These are phyloP conservation scores for Tolypocladium sp. DNA, from an alignment of 2,329 filamentous ascomycete species.

Conservation along the genomic window DNA sequence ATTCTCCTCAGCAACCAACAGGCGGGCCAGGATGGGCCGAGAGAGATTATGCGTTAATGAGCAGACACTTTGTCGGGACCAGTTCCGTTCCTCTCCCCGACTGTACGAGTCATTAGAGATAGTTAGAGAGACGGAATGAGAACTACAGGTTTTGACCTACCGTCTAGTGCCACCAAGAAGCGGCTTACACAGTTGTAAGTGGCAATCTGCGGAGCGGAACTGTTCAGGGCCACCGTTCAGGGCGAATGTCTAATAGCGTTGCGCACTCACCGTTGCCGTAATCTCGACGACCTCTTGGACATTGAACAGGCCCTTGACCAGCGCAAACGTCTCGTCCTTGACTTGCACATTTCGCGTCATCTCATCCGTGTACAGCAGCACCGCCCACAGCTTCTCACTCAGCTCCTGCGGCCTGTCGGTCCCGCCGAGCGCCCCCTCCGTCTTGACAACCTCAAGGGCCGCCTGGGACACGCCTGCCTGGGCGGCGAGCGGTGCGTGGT, in stretches of 20 bases:
- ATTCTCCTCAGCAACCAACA: background rate
- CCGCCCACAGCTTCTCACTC: conserved; percentile 54
- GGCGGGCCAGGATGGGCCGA: background rate
- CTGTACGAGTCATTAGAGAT: conserved; percentile 23
- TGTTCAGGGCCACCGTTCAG: background rate
- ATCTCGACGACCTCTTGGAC: conserved; percentile 74
- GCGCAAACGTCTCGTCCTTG: conserved; percentile 55
- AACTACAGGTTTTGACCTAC: conserved; percentile 29
- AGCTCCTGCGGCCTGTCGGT: conserved; percentile 28
- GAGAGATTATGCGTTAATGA: conserved; percentile 18
- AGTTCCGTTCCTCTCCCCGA: conserved; percentile 47
- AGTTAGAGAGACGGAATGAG: background rate
- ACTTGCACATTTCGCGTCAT: conserved; percentile 73
- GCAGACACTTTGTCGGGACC: conserved; percentile 33
- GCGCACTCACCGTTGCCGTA: conserved; percentile 54
- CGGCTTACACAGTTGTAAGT: conserved; percentile 81
- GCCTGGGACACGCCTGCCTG: conserved; percentile 46
- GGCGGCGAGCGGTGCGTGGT: conserved; percentile 62
- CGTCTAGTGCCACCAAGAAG: conserved; percentile 74
- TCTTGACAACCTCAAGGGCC: conserved; percentile 36
- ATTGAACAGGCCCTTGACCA: conserved; percentile 50
- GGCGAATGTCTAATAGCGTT: background rate
- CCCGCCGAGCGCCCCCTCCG: conserved; percentile 11
- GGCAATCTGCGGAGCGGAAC: conserved; percentile 41
- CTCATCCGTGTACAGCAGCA: conserved; percentile 67